These are phyloP conservation scores for Epipyxis sp. DNA, from an alignment of 108 stramenopile species.

Conservation along the genomic window DNA sequence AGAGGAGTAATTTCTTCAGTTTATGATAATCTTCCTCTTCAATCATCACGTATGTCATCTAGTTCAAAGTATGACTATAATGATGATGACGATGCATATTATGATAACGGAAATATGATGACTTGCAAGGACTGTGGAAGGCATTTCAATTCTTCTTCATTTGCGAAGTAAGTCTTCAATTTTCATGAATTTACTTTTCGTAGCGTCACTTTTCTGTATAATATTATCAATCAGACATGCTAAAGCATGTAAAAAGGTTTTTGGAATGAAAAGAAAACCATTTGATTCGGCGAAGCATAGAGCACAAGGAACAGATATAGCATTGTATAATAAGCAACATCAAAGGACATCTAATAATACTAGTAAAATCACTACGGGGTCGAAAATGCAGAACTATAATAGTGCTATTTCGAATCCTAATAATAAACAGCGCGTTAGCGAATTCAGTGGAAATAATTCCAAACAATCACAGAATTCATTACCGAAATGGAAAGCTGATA, in stretches of 20 bases:
- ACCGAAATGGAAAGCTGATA: not conserved
- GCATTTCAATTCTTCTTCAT: not conserved
- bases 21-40: too few relatives aligned
- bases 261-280: not conserved
- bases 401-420: too few relatives aligned
- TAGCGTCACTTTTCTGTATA: not conserved
- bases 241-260: slow-evolving; percentile 1
- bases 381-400: too few relatives aligned
- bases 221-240: not conserved
- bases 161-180: not conserved
- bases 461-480: not conserved
- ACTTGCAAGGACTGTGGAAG: slow-evolving; percentile 4
- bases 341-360: not conserved
- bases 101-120: too few relatives aligned
- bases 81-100: too few relatives aligned
- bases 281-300: slow-evolving; percentile 3
- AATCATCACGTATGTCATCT: too few relatives aligned
- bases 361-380: not conserved
- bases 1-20: too few relatives aligned
- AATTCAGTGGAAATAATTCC: not conserved
- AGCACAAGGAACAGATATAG: not conserved
- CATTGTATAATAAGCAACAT: not conserved
- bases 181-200: not conserved
- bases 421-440: not conserved
- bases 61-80: too few relatives aligned